Conservation (phyloP, 2,329 filamentous ascomycete species). For the Thielaviopsis ethacetica region DNA sequence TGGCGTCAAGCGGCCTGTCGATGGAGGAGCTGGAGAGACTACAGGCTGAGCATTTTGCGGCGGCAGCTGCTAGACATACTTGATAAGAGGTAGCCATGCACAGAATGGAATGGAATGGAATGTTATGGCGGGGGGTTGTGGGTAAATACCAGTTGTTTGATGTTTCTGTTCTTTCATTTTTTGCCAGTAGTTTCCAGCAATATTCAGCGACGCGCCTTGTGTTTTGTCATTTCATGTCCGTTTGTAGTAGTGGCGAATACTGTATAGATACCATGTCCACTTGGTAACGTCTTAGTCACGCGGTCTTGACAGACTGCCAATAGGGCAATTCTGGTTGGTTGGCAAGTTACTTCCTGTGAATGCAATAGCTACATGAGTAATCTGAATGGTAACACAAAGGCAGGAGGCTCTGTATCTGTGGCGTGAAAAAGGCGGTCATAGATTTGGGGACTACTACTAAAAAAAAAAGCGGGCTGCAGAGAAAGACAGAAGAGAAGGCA, state of each 20-base stretch:
- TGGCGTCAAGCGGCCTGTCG: conserved; percentile 82
- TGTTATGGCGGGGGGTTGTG: not conserved
- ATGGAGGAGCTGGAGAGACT: conserved; percentile 78
- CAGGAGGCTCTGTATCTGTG: not conserved
- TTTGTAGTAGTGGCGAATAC: no score
- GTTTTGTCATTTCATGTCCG: no score
- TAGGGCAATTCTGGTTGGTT: no score
- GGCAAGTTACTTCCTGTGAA: no score
- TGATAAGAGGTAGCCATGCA: not conserved
- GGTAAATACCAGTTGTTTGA: not conserved
- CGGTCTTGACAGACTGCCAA: no score
- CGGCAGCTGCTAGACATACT: conserved; percentile 30
- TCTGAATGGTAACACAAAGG: not conserved
- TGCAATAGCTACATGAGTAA: no score
- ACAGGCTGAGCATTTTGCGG: conserved; percentile 82
- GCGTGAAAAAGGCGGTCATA: not conserved
- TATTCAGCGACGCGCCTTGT: not conserved
- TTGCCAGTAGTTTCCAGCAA: not conserved
- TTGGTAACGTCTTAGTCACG: no score
- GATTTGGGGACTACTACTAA: not conserved
- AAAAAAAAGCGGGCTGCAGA: not conserved
- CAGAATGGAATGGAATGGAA: not conserved
- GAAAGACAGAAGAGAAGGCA: not conserved
- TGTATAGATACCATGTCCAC: no score
- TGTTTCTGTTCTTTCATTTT: not conserved